Conservation (phyloP, 2,329 filamentous ascomycete genomes). For the Pseudocercospora fuligena region DNA sequence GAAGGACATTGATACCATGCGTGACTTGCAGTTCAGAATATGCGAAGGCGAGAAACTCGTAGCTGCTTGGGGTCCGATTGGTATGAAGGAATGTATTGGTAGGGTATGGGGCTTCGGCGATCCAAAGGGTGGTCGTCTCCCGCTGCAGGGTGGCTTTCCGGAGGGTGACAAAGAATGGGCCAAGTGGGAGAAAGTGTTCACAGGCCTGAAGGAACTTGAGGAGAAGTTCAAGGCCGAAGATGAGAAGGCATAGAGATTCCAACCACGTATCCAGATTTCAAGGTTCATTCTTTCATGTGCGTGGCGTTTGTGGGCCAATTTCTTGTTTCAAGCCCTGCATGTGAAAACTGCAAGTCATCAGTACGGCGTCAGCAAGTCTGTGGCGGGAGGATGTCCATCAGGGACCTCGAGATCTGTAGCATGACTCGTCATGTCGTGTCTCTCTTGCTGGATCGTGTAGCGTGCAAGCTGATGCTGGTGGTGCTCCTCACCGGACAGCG, state of each 20-base stretch:
- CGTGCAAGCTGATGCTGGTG: background rate
- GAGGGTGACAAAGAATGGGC: slow-evolving; percentile 63
- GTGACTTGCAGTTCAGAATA: slow-evolving; percentile 64
- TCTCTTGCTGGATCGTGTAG: background rate
- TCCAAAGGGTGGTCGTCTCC: slow-evolving; percentile 63
- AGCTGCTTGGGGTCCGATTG: slow-evolving; percentile 64
- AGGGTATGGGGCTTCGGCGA: slow-evolving; percentile 65
- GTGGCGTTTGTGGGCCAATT: background rate
- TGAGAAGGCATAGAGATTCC: slow-evolving; percentile 6
- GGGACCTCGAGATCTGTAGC: background rate
- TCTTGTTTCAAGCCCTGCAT: slow-evolving; percentile 9
- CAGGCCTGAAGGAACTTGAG: slow-evolving; percentile 53
- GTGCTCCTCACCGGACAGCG: background rate
- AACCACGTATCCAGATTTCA: background rate
- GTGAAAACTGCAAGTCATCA: slow-evolving; percentile 11
- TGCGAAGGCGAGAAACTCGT: slow-evolving; percentile 67
- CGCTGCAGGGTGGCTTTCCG: slow-evolving; percentile 62
- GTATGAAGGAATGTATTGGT: slow-evolving; percentile 68
- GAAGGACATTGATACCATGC: slow-evolving; percentile 54
- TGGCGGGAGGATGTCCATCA: background rate
- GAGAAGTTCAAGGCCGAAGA: slow-evolving; percentile 39
- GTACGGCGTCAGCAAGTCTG: background rate
- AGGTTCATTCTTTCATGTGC: background rate
- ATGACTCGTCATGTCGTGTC: slow-evolving; percentile 3
- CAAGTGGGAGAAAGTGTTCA: slow-evolving; percentile 55